Base-by-base conservation (phyloP, 306 rosid species). In the Lagenaria siceraria region DNA sequence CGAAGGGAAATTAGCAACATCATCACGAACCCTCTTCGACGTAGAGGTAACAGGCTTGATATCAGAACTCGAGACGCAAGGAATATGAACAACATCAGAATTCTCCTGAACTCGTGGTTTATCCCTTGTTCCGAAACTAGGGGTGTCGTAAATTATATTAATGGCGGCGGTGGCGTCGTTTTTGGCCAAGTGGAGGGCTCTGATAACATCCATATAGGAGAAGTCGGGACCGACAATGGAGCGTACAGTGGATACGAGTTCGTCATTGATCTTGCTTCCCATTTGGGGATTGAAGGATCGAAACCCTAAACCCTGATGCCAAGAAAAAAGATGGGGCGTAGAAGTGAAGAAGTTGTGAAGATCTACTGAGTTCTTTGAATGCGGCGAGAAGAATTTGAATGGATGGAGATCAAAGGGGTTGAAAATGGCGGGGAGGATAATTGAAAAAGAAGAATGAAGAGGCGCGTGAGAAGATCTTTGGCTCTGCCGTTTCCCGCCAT, bases 81-180 rank as follows among this genome's bases (percentile, higher is more conserved):
- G 84, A 72, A 83, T 64, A 60, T 59, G 51, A 25, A 3, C 25
- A 46, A 24, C 65, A 35, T 22, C 73, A 7, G 77, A 84, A 7
- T 46, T 87, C 21, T 12, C 83, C 42, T 18, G 76, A 24, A 33
- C n/a, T 43, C 60, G 82, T 10, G 66, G 29, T 56, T 53, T 81
- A 19, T 53, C 85, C 43, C 84, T 85, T 27, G 62, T 78, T 69
- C 82, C 89, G 74, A 81, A 81, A 74, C 61, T 76, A 48, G 90
- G 79, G 12, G 86, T 77, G 65, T 92, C 97, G 76, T 92, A 92
- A 60, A 94, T 85, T 70, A 94, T 88, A 80, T 94, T 94, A 69
- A 94, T 92, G 58, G 98, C 98, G 10, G 95, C 96, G 22, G 96
- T 92, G 85, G 85, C 87, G 84, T 94, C 96, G 82, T 92, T 90